Conservation (phyloP, 2,329 filamentous ascomycete genomes). For the Ilyonectria mors-panacis region DNA sequence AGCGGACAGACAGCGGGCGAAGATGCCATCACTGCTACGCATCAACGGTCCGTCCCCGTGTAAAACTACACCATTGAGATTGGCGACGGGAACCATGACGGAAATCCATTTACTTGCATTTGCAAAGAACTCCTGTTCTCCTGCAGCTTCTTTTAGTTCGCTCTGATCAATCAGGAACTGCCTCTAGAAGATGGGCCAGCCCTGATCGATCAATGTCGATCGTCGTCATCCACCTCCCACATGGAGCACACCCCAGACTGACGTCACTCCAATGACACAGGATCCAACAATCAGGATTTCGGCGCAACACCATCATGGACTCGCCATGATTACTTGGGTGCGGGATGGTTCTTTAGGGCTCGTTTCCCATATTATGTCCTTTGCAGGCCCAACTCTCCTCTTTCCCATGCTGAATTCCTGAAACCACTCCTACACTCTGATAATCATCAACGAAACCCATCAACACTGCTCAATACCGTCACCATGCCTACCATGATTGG, state of each 20-base stretch:
- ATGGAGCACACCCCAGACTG: conserved; percentile 38
- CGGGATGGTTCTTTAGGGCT: conserved; percentile 29
- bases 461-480: conserved; percentile 17
- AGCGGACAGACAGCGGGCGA: neutral
- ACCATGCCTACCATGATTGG: conserved; percentile 49
- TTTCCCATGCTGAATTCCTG: neutral
- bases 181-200: conserved; percentile 10
- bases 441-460: neutral
- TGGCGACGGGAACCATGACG: neutral
- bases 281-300: conserved; percentile 50
- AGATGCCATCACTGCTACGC: neutral
- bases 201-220: conserved; percentile 40
- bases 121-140: neutral
- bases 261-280: conserved; percentile 44
- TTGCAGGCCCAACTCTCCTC: neutral
- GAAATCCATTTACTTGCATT: neutral
- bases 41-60: conserved; percentile 20
- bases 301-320: conserved; percentile 40
- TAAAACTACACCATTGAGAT: neutral
- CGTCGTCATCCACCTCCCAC: conserved; percentile 43
- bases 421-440: neutral
- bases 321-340: conserved; percentile 19
- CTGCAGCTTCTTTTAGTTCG: neutral
- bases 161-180: neutral
- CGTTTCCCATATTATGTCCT: conserved; percentile 13